Conservation (phyloP, 768 basidiomycete species). For the Pleurotus pulmonarius region DNA sequence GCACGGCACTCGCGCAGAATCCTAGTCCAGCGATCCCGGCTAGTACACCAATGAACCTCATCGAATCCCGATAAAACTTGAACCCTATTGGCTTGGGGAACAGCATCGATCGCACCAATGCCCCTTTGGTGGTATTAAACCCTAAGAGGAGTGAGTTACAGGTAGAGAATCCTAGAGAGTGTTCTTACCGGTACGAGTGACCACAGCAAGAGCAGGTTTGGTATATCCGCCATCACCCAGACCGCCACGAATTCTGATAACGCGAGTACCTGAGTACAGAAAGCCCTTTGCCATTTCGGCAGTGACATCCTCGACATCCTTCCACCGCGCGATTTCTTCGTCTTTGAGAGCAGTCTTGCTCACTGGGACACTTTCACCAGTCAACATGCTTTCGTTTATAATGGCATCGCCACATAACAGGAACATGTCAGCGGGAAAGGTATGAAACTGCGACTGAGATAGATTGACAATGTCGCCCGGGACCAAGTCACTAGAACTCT, state of each 20-base stretch:
- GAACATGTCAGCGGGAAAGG: conserved; percentile 88
- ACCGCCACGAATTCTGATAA: conserved; percentile 77
- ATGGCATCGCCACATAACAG: conserved; percentile 95
- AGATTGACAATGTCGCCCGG: conserved; percentile 92
- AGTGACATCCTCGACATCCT: conserved; percentile 57
- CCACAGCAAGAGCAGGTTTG: conserved; percentile 72
- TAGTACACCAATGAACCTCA: conserved; percentile 87
- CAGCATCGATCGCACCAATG: conserved; percentile 93
- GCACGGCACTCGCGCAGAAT: conserved; percentile 87
- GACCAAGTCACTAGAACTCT: conserved; percentile 76
- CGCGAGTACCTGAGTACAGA: conserved; percentile 85
- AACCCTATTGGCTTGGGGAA: conserved; percentile 99
- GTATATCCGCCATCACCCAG: conserved; percentile 50
- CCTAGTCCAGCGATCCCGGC: conserved; percentile 89
- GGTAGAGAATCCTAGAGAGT: neutral
- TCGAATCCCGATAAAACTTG: conserved; percentile 95
- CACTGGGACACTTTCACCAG: conserved; percentile 97
- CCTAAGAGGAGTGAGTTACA: conserved; percentile 35
- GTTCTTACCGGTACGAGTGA: conserved; percentile 74
- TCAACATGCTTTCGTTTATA: conserved; percentile 98
- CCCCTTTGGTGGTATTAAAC: conserved; percentile 97
- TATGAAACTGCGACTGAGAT: conserved; percentile 64
- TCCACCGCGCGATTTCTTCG: conserved; percentile 70
- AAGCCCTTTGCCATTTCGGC: conserved; percentile 80
- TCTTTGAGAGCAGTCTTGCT: conserved; percentile 86